Conservation (phyloP, 2,329 filamentous ascomycete species). For the Xylariaceae sp. region DNA sequence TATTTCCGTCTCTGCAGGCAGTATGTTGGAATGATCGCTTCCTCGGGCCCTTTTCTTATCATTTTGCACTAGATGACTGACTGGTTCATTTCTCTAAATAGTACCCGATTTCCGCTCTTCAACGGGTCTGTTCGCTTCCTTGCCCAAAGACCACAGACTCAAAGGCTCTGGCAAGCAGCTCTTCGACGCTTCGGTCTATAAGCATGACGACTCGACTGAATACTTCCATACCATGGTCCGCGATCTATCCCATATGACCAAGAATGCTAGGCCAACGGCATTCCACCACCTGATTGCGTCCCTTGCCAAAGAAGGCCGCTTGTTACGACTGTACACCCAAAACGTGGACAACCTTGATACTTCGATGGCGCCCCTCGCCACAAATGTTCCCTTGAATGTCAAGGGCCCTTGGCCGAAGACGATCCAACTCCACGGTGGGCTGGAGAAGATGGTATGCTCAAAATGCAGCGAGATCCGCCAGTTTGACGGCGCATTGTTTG, state of each 20-base stretch:
- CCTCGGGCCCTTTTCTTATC: too few species aligned
- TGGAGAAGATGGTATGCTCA: slow-evolving; percentile 94
- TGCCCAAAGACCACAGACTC: slow-evolving; percentile 82
- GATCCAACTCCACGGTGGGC: slow-evolving; percentile 86
- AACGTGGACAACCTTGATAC: slow-evolving; percentile 97
- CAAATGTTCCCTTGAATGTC: slow-evolving; percentile 71
- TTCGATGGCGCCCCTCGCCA: slow-evolving; percentile 71
- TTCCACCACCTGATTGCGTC: slow-evolving; percentile 95
- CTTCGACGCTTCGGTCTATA: slow-evolving; percentile 97
- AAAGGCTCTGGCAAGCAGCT: slow-evolving; percentile 92
- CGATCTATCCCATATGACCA: slow-evolving; percentile 74
- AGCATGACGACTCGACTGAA: slow-evolving; percentile 80
- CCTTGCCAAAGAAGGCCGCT: slow-evolving; percentile 77
- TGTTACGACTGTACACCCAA: slow-evolving; percentile 90
- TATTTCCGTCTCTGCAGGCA: slow-evolving; percentile 91
- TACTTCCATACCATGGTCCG: slow-evolving; percentile 97
- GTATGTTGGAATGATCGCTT: slow-evolving; percentile 31
- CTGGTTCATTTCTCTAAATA: slow-evolving; percentile 26
- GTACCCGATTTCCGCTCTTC: slow-evolving; percentile 95
- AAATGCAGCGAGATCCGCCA: slow-evolving; percentile 77
- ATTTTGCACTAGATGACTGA: too few species aligned
- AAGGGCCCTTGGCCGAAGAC: slow-evolving; percentile 93
- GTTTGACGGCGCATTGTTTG: slow-evolving; percentile 76
- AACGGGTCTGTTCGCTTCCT: slow-evolving; percentile 79
- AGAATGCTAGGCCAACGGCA: slow-evolving; percentile 71